Percentiles rank a stretch among this genome's conserved stretches.
These are phyloP conservation scores for Beauveria sp. DNA, from an alignment of 2,329 filamentous ascomycete species.

Conservation along the genomic window DNA sequence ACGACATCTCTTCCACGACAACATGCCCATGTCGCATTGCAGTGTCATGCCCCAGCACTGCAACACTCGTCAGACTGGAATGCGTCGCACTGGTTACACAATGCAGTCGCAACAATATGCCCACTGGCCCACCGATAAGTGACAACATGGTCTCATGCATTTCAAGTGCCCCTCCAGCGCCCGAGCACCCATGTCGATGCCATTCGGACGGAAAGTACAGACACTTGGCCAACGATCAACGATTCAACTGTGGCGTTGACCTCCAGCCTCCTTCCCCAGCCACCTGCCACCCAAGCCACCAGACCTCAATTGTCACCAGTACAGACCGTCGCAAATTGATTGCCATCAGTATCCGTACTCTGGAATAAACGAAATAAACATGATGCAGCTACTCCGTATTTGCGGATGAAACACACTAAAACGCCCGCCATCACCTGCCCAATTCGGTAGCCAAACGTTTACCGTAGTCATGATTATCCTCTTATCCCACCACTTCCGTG, in stretches of 20 bases:
- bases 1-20: neutral
- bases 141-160: neutral
- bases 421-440: neutral
- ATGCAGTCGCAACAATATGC: neutral
- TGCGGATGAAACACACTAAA: neutral
- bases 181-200: neutral
- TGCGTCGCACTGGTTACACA: conserved; percentile 10
- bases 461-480: neutral
- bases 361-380: neutral
- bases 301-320: neutral
- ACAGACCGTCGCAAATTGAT: neutral
- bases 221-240: neutral
- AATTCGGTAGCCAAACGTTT: neutral
- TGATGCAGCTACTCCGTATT: neutral
- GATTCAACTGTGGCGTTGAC: neutral
- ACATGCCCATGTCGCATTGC: conserved; percentile 4
- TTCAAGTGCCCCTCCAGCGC: neutral
- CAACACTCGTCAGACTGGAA: conserved; percentile 7
- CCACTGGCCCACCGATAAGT: neutral
- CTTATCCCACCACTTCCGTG: neutral
- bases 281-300: conserved; percentile 3
- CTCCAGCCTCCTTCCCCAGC: neutral
- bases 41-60: conserved; percentile 3
- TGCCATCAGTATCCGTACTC: neutral
- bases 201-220: neutral